Conservation (phyloP, 2,329 filamentous ascomycete genomes). For the Thielaviopsis euricoi region DNA sequence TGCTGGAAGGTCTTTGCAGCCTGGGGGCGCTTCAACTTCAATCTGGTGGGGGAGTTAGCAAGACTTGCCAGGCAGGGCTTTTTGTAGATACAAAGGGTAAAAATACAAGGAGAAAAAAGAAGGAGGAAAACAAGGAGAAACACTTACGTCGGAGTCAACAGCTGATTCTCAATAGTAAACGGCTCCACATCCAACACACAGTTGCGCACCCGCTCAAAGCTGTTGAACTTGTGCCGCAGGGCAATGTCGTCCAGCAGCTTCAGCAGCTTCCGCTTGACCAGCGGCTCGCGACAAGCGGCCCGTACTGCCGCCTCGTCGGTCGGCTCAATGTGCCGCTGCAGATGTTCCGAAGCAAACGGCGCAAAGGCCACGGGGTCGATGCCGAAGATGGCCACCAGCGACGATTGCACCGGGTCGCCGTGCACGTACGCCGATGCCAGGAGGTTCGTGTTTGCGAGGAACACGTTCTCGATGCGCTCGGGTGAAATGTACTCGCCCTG, state of each 20-base stretch:
- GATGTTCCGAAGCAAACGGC: slow-evolving; percentile 58
- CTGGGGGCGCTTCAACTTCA: slow-evolving; percentile 45
- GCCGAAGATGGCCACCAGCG: slow-evolving; percentile 74
- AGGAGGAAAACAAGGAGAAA: neutral
- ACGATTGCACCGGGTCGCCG: slow-evolving; percentile 69
- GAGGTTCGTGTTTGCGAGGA: slow-evolving; percentile 63
- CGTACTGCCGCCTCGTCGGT: slow-evolving; percentile 52
- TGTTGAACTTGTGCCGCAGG: slow-evolving; percentile 76
- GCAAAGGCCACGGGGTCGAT: slow-evolving; percentile 76
- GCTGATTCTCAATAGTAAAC: slow-evolving; percentile 83
- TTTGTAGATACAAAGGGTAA: neutral
- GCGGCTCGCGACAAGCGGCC: slow-evolving; percentile 48
- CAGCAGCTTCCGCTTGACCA: slow-evolving; percentile 58
- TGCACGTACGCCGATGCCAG: slow-evolving; percentile 76
- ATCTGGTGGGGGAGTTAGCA: slow-evolving; percentile 19
- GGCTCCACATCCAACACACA: slow-evolving; percentile 67
- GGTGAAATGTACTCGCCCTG: slow-evolving; percentile 98
- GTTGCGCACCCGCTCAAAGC: slow-evolving; percentile 68
- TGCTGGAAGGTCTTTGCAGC: slow-evolving; percentile 33
- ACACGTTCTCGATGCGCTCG: slow-evolving; percentile 92
- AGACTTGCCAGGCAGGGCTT: neutral
- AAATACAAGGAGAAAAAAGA: neutral
- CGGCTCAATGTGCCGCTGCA: slow-evolving; percentile 47
- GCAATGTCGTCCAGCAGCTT: slow-evolving; percentile 65
- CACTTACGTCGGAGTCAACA: slow-evolving; percentile 74